These are phyloP conservation scores for Entonaema liquescens DNA, from an alignment of 495 filamentous ascomycete genomes.

Conservation along the genomic window DNA sequence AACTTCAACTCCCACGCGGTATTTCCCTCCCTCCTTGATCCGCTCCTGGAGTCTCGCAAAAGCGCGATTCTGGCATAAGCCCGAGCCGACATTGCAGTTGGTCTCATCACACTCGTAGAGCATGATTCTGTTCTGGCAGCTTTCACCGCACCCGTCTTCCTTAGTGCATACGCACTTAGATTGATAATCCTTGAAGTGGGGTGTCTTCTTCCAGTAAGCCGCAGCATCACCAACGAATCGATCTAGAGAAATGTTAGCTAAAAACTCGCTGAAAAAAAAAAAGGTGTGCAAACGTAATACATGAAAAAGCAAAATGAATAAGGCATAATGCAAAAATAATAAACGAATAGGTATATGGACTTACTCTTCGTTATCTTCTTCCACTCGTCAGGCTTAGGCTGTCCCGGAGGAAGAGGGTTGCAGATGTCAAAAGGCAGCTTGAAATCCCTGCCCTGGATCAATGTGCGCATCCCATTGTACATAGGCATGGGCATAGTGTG, in stretches of 20 bases:
- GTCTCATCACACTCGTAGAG: slow-evolving; percentile 93
- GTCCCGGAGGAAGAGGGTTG: slow-evolving; percentile 81
- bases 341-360: slow-evolving; percentile 33
- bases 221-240: slow-evolving; percentile 90
- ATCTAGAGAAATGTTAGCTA: slow-evolving; percentile 62
- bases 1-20: slow-evolving; percentile 91
- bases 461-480: slow-evolving; percentile 58
- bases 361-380: slow-evolving; percentile 86
- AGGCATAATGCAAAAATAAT: neutral
- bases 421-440: slow-evolving; percentile 89
- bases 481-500: slow-evolving; percentile 56
- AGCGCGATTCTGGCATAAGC: slow-evolving; percentile 81
- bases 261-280: slow-evolving; percentile 1
- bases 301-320: neutral
- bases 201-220: slow-evolving; percentile 83
- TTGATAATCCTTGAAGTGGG: slow-evolving; percentile 74
- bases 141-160: slow-evolving; percentile 83
- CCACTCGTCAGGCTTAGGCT: slow-evolving; percentile 92
- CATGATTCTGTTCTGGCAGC: slow-evolving; percentile 95
- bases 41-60: slow-evolving; percentile 83
- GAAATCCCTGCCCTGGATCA: slow-evolving; percentile 78
- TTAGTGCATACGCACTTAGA: slow-evolving; percentile 80
- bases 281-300: neutral
- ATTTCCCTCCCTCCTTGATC: slow-evolving; percentile 80
- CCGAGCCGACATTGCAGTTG: slow-evolving; percentile 80